These are phyloP conservation scores for Yamadazyma laniorum DNA, from an alignment of 805 yeast species.

Conservation along the genomic window DNA sequence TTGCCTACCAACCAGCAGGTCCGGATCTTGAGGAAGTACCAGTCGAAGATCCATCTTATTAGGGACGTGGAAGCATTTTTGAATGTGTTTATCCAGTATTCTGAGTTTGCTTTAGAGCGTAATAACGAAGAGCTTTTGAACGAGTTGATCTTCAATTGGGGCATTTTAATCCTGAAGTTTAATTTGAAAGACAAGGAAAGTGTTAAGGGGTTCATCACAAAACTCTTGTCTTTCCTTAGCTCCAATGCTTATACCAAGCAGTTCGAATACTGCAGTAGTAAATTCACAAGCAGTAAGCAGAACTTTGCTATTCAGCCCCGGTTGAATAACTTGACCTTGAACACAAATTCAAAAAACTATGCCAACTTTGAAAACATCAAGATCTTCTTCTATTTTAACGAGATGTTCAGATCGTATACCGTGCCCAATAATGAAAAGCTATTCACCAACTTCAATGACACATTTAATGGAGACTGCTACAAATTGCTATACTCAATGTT, in stretches of 20 bases:
- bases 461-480: conserved; percentile 10
- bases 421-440: conserved; percentile 11
- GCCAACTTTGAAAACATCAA: conserved; percentile 13
- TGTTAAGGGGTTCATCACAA: conserved; percentile 9
- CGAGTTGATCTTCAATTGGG: conserved; percentile 15
- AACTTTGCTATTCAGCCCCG: conserved; percentile 8
- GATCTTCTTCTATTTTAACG: conserved; percentile 14
- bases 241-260: conserved; percentile 12
- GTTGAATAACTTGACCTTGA: conserved; percentile 12
- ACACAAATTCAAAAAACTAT: conserved; percentile 12
- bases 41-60: conserved; percentile 7
- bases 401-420: conserved; percentile 8
- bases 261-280: conserved; percentile 14
- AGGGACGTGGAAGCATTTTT: conserved; percentile 10
- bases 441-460: conserved; percentile 8
- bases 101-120: conserved; percentile 8
- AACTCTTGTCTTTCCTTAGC: conserved; percentile 8
- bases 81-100: conserved; percentile 8
- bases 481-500: conserved; percentile 11
- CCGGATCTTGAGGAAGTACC: conserved; percentile 11
- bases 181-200: conserved; percentile 7
- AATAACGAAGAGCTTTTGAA: conserved; percentile 14
- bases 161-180: conserved; percentile 5
- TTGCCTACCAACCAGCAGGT: conserved; percentile 13
- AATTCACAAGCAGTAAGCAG: conserved; percentile 1